These are phyloP conservation scores for Ustilago loliicola DNA, from an alignment of 1,284 basidiomycete genomes.

Conservation along the genomic window DNA sequence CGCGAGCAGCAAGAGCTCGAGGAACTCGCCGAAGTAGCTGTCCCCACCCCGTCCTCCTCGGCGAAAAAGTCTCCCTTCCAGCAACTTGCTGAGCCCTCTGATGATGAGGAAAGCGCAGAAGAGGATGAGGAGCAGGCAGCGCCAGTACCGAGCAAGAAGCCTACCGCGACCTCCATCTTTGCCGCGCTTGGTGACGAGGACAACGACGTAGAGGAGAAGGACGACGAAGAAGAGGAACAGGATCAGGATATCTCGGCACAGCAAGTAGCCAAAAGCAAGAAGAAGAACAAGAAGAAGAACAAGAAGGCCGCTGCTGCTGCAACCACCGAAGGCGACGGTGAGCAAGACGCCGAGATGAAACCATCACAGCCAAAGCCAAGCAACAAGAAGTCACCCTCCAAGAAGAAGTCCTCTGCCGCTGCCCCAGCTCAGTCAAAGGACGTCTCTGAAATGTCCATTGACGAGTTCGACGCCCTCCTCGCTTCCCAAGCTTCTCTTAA, in stretches of 20 bases:
- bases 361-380: constrained; percentile 13
- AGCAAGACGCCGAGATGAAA: background rate
- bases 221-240: constrained; percentile 34
- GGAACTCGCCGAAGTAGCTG: constrained; percentile 42
- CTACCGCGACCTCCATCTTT: constrained; percentile 40
- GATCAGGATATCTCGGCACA: constrained; percentile 41
- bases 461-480: constrained; percentile 64
- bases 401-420: constrained; percentile 29
- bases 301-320: constrained; percentile 55
- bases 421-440: constrained; percentile 25
- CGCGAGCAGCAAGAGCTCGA: constrained; percentile 65
- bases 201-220: constrained; percentile 22
- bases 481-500: constrained; percentile 54
- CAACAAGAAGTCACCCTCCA: constrained; percentile 31
- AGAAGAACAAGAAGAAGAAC: constrained; percentile 63
- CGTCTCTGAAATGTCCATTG: constrained; percentile 66
- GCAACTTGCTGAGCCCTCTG: constrained; percentile 25
- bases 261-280: constrained; percentile 27
- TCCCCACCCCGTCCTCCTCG: constrained; percentile 20
- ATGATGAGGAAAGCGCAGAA: constrained; percentile 20
- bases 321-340: background rate
- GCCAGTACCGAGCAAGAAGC: background rate
- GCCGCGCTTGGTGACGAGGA: constrained; percentile 52
- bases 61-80: constrained; percentile 23
- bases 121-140: constrained; percentile 7